Conservation (phyloP, 768 basidiomycete species). For the Termitomyces eurrhizus region DNA sequence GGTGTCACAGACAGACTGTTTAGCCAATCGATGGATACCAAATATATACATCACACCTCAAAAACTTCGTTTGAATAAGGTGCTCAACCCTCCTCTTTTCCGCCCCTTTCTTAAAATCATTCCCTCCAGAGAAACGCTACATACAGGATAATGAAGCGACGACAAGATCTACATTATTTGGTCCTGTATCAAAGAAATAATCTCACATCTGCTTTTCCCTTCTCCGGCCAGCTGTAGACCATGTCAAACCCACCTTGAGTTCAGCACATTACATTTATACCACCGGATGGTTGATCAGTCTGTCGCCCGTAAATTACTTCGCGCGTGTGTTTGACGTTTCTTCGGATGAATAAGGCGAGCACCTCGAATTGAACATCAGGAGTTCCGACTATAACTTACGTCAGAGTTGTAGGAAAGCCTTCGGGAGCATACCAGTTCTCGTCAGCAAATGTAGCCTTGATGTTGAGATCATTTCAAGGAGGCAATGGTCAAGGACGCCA, state of each 20-base stretch:
- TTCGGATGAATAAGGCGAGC: constrained; percentile 23
- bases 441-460: constrained; percentile 25
- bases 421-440: constrained; percentile 27
- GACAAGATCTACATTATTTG: constrained; percentile 4
- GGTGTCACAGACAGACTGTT: background rate
- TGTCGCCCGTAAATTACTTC: constrained; percentile 19
- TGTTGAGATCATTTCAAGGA: constrained; percentile 34
- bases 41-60: too few species aligned
- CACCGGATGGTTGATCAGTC: constrained; percentile 26
- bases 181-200: constrained; percentile 1
- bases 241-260: background rate
- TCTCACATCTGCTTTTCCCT: constrained; percentile 10
- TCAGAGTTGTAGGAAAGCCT: constrained; percentile 23
- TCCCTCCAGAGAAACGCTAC: background rate
- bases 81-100: background rate
- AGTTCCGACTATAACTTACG: constrained; percentile 6
- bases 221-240: constrained; percentile 14
- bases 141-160: constrained; percentile 3
- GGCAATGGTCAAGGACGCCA: constrained; percentile 27
- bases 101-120: background rate
- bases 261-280: constrained; percentile 21
- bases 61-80: background rate
- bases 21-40: too few species aligned
- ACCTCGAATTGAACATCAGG: constrained; percentile 17
- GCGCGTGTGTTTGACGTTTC: constrained; percentile 30